Evolutionary conservation across 192 early-diverging fungal genomes (phyloP).

Genomic region (Coemansia sp.): DNA sequence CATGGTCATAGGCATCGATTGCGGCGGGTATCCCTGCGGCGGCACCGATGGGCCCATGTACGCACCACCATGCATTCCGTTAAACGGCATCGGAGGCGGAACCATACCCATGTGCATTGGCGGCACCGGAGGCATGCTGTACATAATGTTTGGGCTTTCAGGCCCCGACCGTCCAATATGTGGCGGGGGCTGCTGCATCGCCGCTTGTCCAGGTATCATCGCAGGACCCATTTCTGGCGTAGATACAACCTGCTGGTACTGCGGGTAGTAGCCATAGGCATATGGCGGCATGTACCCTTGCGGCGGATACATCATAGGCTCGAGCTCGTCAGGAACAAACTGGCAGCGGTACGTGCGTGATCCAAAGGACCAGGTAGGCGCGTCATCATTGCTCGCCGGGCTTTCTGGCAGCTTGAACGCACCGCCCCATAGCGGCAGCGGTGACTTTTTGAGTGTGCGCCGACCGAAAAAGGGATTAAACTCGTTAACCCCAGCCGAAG

Average conservation of each 20-base stretch:
- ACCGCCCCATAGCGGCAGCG: conserved; percentile 38
- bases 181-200: conserved; percentile 15
- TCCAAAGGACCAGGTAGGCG: conserved; percentile 53
- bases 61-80: conserved; percentile 38
- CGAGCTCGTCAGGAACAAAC: conserved; percentile 42
- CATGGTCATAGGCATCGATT: conserved; percentile 45
- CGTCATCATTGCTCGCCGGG: conserved; percentile 9
- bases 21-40: conserved; percentile 47
- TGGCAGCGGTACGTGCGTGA: conserved; percentile 48
- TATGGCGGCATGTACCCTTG: conserved; percentile 46
- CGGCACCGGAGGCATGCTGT: conserved; percentile 23
- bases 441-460: conserved; percentile 32
- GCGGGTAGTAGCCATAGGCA: conserved; percentile 48
- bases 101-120: conserved; percentile 53
- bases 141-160: conserved; percentile 38
- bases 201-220: conserved; percentile 22
- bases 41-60: conserved; percentile 33
- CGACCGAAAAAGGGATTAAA: conserved; percentile 51
- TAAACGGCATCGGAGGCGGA: conserved; percentile 43
- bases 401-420: conserved; percentile 21
- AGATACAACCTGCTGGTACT: conserved; percentile 36
- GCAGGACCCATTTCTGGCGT: conserved; percentile 38
- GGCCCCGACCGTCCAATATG: conserved; percentile 25
- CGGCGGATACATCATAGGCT: conserved; percentile 40
- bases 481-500: conserved; percentile 28